Evolutionary conservation across 768 basidiomycete genomes (phyloP).

Genomic region (Leccinum sublutescens): DNA sequence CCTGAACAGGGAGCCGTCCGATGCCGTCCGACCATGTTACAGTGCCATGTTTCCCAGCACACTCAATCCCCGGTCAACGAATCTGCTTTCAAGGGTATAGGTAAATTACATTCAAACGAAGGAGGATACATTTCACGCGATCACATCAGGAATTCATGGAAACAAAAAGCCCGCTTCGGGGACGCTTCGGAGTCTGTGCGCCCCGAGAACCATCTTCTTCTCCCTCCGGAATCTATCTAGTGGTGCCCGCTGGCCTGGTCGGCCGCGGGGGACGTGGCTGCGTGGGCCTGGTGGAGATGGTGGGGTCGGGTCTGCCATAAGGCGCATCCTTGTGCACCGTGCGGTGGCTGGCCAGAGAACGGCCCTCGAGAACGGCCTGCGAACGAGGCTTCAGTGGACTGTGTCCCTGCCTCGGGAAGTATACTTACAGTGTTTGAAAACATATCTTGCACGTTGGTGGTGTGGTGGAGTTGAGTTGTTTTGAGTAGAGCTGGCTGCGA

Average conservation of each 20-base stretch:
- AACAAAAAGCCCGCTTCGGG: neutral
- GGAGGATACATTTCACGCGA: neutral
- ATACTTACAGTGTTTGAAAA: neutral
- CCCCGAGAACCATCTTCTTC: neutral
- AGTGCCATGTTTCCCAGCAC: neutral
- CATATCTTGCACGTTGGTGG: slow-evolving; percentile 3
- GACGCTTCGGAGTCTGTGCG: neutral
- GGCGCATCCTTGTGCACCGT: neutral
- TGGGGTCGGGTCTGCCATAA: slow-evolving; percentile 7
- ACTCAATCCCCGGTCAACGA: neutral
- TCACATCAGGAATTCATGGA: neutral
- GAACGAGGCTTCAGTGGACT: slow-evolving; percentile 7
- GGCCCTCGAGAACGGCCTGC: neutral
- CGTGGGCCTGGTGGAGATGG: neutral
- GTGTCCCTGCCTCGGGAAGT: neutral
- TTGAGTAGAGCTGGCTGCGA: neutral
- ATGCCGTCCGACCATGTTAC: neutral
- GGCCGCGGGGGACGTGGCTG: slow-evolving; percentile 5
- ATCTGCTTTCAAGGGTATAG: neutral
- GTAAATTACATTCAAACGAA: neutral
- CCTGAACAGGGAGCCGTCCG: neutral
- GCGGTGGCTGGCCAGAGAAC: neutral
- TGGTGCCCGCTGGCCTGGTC: neutral
- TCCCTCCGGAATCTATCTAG: neutral
- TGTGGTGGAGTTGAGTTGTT: neutral